These are phyloP conservation scores for Penicillium flavigenum DNA, from an alignment of 495 filamentous ascomycete genomes.

Conservation along the genomic window DNA sequence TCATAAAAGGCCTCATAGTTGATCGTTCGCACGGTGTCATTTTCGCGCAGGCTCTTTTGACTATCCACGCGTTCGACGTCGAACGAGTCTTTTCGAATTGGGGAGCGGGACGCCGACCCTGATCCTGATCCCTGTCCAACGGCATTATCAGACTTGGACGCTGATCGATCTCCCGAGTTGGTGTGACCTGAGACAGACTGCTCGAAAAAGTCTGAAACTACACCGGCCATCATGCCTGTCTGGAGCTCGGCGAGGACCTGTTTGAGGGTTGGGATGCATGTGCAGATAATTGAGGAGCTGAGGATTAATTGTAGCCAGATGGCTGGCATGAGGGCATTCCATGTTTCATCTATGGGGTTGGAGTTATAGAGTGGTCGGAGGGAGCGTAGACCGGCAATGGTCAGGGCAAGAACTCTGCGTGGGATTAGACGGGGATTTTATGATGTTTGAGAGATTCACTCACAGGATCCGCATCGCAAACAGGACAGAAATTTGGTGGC, in stretches of 20 bases:
- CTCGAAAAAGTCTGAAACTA: conserved; percentile 18
- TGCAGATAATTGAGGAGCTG: conserved; percentile 18
- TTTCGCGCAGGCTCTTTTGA: conserved; percentile 1
- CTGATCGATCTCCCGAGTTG: not conserved
- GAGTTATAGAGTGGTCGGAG: conserved; percentile 7
- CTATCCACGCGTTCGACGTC: not conserved
- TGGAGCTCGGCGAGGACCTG: conserved; percentile 18
- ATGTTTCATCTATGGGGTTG: conserved; percentile 4
- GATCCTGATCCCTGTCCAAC: conserved; percentile 5
- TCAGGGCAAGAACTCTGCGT: conserved; percentile 12
- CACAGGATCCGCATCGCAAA: conserved; percentile 15
- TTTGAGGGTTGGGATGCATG: conserved; percentile 20
- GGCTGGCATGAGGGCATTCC: conserved; percentile 16
- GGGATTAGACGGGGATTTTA: not conserved
- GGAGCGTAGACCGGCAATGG: conserved; percentile 9
- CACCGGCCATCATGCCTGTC: conserved; percentile 22
- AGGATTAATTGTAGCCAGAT: conserved; percentile 21
- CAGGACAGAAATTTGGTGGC: conserved; percentile 13
- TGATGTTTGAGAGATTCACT: not conserved
- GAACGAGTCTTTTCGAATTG: not conserved
- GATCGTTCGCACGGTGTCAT: conserved; percentile 1
- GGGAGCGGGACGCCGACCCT: not conserved
- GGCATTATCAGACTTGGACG: not conserved
- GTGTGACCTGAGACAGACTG: conserved; percentile 14
- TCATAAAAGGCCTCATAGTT: conserved; percentile 11